These are phyloP conservation scores for Penicillium vulpinum DNA, from an alignment of 2,329 filamentous ascomycete genomes.

Conservation along the genomic window DNA sequence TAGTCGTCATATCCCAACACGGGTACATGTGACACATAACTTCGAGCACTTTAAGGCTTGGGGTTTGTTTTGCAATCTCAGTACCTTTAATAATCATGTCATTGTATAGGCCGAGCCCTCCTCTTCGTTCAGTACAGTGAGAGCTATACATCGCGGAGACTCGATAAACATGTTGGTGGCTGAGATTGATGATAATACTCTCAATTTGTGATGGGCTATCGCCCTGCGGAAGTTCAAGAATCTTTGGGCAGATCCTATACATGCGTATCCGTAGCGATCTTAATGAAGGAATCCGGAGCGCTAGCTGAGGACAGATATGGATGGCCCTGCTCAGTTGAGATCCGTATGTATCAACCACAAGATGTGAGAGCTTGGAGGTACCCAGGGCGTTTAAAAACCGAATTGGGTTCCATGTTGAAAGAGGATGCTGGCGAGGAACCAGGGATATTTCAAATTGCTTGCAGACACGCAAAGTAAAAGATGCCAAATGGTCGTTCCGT, in stretches of 20 bases:
- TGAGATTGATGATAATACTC: constrained; percentile 8
- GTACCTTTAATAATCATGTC: constrained; percentile 2
- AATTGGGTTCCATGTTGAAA: neutral
- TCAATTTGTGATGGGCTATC: neutral
- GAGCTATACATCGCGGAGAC: constrained; percentile 1
- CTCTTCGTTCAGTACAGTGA: constrained; percentile 4
- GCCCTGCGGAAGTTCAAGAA: neutral
- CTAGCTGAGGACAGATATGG: constrained; percentile 4
- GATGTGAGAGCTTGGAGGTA: neutral
- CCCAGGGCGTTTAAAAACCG: neutral
- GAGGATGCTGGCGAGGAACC: neutral
- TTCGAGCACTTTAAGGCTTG: neutral
- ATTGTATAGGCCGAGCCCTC: neutral
- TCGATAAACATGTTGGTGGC: neutral
- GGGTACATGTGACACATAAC: constrained; percentile 1
- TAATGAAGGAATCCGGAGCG: constrained; percentile 1
- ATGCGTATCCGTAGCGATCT: constrained; percentile 1
- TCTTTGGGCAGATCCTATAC: neutral
- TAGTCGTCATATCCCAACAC: neutral
- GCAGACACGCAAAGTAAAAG: neutral
- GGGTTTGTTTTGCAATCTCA: neutral
- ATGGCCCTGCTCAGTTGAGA: neutral
- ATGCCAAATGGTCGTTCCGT: neutral
- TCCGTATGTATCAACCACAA: constrained; percentile 3
- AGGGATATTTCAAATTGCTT: neutral